Conservation (phyloP, 2,329 filamentous ascomycete genomes). For the Fusarium nelsonii region DNA sequence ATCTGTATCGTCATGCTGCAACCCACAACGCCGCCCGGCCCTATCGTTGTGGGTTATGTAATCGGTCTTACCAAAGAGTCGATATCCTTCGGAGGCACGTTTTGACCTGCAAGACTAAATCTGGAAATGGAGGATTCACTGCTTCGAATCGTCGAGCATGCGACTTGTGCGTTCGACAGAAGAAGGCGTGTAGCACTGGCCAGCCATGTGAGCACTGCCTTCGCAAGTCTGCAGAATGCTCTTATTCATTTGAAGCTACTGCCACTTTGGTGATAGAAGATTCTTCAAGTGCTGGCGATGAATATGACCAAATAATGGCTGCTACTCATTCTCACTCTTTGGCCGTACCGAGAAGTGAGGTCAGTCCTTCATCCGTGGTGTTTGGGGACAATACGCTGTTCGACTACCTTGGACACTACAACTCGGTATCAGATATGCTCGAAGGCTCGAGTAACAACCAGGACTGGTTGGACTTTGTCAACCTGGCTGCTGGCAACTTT, state of each 20-base stretch:
- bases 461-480: conserved; percentile 10
- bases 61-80: conserved; percentile 1
- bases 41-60: background rate
- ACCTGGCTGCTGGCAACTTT: background rate
- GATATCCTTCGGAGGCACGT: conserved; percentile 5
- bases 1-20: background rate
- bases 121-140: accelerated
- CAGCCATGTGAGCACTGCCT: background rate
- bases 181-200: conserved; percentile 3
- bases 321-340: background rate
- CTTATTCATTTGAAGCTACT: background rate
- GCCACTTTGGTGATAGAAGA: too few species aligned
- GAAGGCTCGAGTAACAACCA: background rate
- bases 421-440: background rate
- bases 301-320: accelerated
- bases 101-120: background rate
- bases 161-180: conserved; percentile 1
- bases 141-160: background rate
- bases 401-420: conserved; percentile 11
- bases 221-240: background rate
- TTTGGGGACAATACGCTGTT: background rate
- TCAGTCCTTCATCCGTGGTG: accelerated
- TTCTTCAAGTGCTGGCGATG: too few species aligned
- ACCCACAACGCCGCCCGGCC: conserved; percentile 7
- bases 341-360: too few species aligned